Evolutionary conservation across 2,329 filamentous ascomycete genomes (phyloP).

Genomic region (Trichoderma semiorbis): DNA sequence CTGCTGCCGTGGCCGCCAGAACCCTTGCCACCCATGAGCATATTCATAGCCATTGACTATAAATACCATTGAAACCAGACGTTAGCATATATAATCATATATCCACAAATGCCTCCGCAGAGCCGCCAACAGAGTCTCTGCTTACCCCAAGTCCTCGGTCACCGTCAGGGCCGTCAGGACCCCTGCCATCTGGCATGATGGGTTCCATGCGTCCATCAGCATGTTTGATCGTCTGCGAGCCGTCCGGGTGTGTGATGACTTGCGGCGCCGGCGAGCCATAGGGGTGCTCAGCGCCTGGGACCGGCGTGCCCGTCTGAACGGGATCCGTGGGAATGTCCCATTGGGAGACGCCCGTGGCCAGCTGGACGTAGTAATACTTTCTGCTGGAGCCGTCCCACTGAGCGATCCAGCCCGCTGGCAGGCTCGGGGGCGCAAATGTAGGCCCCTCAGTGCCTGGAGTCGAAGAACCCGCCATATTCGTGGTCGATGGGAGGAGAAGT

Average conservation of each 20-base stretch:
- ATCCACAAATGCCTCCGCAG: neutral
- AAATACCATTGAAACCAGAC: conserved; percentile 13
- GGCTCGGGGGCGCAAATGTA: conserved; percentile 56
- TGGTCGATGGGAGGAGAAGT: neutral
- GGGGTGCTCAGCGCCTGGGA: conserved; percentile 58
- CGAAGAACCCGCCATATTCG: conserved; percentile 52
- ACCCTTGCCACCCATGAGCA: conserved; percentile 50
- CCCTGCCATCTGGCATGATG: conserved; percentile 53
- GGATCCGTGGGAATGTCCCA: conserved; percentile 69
- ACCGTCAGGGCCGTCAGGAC: conserved; percentile 49
- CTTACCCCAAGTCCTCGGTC: conserved; percentile 66
- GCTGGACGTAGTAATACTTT: conserved; percentile 70
- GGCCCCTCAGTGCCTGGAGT: conserved; percentile 58
- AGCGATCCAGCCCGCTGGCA: conserved; percentile 65
- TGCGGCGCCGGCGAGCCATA: conserved; percentile 57
- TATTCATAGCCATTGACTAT: conserved; percentile 59
- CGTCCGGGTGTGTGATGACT: conserved; percentile 61
- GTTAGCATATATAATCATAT: neutral
- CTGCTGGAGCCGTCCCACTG: conserved; percentile 63
- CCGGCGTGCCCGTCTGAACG: conserved; percentile 55
- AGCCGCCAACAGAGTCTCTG: conserved; percentile 21
- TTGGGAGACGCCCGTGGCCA: conserved; percentile 67
- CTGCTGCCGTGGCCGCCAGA: conserved; percentile 25
- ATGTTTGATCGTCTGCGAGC: conserved; percentile 58
- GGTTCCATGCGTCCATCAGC: conserved; percentile 61